These are phyloP conservation scores for Oryza glaberrima DNA, from an alignment of 176 grass and related monocot genomes.

Conservation along the genomic window DNA sequence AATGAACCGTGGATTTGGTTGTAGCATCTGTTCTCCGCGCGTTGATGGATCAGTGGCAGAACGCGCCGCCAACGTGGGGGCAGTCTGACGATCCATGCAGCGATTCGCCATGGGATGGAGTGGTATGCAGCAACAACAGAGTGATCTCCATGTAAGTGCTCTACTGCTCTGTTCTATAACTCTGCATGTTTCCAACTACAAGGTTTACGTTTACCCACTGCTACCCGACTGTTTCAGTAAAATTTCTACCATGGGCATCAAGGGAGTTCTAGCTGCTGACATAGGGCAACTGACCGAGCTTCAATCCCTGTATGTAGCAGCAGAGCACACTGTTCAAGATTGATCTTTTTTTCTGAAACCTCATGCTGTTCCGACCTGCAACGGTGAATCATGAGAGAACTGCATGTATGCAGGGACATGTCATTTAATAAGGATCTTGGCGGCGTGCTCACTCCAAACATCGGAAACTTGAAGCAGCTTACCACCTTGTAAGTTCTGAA, in stretches of 20 bases:
- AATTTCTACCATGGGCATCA: constrained; percentile 83
- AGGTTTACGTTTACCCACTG: not conserved
- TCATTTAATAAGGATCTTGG: constrained; percentile 73
- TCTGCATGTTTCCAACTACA: not conserved
- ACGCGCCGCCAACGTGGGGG: constrained; percentile 73
- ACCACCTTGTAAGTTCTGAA: constrained; percentile 65
- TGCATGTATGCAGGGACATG: constrained; percentile 61
- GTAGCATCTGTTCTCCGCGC: constrained; percentile 70
- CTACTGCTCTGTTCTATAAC: not conserved
- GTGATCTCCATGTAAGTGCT: constrained; percentile 73
- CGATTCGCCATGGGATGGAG: constrained; percentile 73
- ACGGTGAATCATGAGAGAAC: constrained; percentile 13
- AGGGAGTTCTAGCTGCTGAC: constrained; percentile 66
- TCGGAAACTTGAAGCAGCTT: constrained; percentile 83
- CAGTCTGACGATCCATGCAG: constrained; percentile 80
- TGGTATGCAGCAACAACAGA: constrained; percentile 54
- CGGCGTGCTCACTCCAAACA: constrained; percentile 58
- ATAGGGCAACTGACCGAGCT: constrained; percentile 74
- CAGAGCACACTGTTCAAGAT: not conserved
- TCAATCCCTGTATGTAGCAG: constrained; percentile 66
- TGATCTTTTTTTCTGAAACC: not conserved
- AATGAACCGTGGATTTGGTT: constrained; percentile 5
- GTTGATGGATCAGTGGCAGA: constrained; percentile 77
- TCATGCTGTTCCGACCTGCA: constrained; percentile 24
- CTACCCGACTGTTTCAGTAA: constrained; percentile 59